A percentile compares a stretch with the other conserved stretches of the same genome.
phyloP scores from a whole-genome alignment of 768 basidiomycete species.

The Tylopilus plumbeoviolaceoides region DNA sequence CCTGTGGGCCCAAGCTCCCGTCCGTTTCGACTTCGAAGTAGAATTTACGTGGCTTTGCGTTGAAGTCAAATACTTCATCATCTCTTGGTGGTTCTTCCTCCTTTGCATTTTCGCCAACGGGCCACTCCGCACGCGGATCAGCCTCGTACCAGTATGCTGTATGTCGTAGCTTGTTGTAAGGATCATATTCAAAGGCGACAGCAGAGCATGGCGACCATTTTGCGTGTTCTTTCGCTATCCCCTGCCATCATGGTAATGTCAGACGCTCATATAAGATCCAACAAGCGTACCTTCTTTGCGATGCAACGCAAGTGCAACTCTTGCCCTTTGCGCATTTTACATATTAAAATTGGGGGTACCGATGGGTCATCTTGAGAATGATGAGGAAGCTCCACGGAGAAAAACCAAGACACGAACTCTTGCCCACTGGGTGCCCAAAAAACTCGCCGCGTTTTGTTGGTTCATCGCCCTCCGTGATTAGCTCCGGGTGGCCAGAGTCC shows the following conservation, averaged over 20 bases:
- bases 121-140: slow-evolving; percentile 85
- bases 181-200: slow-evolving; percentile 96
- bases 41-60: slow-evolving; percentile 83
- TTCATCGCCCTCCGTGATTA: slow-evolving; percentile 54
- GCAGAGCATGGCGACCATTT: slow-evolving; percentile 99
- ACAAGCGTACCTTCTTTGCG: slow-evolving; percentile 79
- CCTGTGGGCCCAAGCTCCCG: slow-evolving; percentile 83
- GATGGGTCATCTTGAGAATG: slow-evolving; percentile 50
- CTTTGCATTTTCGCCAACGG: slow-evolving; percentile 77
- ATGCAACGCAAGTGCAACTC: slow-evolving; percentile 81
- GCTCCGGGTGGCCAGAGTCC: slow-evolving; percentile 36
- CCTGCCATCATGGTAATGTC: slow-evolving; percentile 45
- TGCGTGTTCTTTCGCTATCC: slow-evolving; percentile 96
- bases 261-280: background rate
- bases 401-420: slow-evolving; percentile 46
- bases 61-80: slow-evolving; percentile 82
- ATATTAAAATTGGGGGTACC: slow-evolving; percentile 71
- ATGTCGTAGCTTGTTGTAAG: slow-evolving; percentile 94
- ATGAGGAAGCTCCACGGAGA: slow-evolving; percentile 3
- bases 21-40: slow-evolving; percentile 96
- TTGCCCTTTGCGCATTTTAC: slow-evolving; percentile 92
- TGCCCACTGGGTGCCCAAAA: slow-evolving; percentile 84
- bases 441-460: slow-evolving; percentile 65
- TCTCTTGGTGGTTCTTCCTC: slow-evolving; percentile 81
- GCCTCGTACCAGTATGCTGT: slow-evolving; percentile 93